Base-by-base conservation (phyloP, 768 basidiomycete genomes). In the Termitomyces sp. region DNA sequence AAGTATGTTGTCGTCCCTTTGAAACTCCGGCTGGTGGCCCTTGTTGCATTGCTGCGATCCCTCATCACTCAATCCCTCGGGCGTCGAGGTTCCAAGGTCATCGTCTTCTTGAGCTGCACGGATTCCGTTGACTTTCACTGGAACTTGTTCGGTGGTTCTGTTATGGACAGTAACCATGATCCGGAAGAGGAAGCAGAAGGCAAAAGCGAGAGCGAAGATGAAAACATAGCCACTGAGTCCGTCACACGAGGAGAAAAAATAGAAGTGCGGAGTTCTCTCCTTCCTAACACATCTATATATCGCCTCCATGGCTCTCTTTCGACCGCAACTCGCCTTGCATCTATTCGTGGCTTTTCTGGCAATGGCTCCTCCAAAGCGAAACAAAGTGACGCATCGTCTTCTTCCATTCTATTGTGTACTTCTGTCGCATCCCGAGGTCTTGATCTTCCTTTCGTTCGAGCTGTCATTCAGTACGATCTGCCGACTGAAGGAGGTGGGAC, bases 111-210 rank as follows among this genome's bases (percentile, higher is more conserved):
- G 61, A 96, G 91, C 65, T 98, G 94, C 67, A 98, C 95, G 6
- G 96, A 98, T 72, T 95, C 97, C 3, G 97, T 99, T 18, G 96
- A 99, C 70, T 98, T 93, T 67, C 94, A 96, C 68, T 98, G 93
- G 93, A 83, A 81, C 52, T 75, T 98, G 22, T 73, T 98, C 1
- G 89, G 87, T 0, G 83, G 85, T 5, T 77, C 91, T 20, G 66
- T 73, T 6, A 95, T 96, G 90, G 83, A 78, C 8, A 74, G 61
- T 16, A 67, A 65, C 15, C 68, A 65, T 8, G 62, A 70, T 20
- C 68, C 67, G 16, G 65, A 66, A 8, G 65, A 34, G 70, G 60
- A 24, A 34, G 57, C 12, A 31, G 60, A 49, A 37, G 56, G 62
- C 8, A 73, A 72, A 13, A 69, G 56, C n/a, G 69, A 70, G 37